Conservation (phyloP, 2,329 filamentous ascomycete genomes). For the Xylariaceae sp. region DNA sequence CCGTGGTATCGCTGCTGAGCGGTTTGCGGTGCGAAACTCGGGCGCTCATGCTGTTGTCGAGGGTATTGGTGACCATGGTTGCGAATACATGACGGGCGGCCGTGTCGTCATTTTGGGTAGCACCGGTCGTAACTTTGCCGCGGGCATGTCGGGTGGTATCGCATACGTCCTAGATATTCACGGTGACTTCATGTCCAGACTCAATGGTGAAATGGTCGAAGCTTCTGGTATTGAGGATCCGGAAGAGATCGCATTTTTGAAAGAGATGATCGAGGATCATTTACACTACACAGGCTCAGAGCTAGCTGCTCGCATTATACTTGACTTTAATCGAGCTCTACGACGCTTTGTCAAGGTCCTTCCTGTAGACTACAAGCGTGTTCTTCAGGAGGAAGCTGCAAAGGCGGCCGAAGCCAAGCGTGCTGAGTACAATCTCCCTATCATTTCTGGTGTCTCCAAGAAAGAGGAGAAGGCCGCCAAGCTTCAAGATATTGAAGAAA, state of each 20-base stretch:
- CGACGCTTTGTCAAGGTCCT: conserved; percentile 92
- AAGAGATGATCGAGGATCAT: conserved; percentile 92
- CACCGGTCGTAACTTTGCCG: conserved; percentile 95
- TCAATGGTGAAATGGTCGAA: conserved; percentile 98
- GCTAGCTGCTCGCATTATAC: conserved; percentile 86
- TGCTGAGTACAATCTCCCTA: conserved; percentile 80
- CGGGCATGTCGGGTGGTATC: conserved; percentile 98
- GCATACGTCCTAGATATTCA: conserved; percentile 92
- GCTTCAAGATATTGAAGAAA: conserved; percentile 88
- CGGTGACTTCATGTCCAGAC: conserved; percentile 88
- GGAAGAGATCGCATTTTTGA: conserved; percentile 86
- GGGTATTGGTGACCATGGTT: conserved; percentile 93
- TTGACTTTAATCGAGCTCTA: conserved; percentile 94
- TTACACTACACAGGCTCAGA: conserved; percentile 98
- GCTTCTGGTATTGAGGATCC: conserved; percentile 83
- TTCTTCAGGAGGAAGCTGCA: conserved; percentile 82
- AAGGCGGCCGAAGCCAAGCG: conserved; percentile 88
- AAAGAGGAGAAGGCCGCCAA: conserved; percentile 73
- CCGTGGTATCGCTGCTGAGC: conserved; percentile 94
- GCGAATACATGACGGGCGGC: conserved; percentile 99
- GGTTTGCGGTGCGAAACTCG: conserved; percentile 95
- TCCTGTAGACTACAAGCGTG: conserved; percentile 94
- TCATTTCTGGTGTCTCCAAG: conserved; percentile 73
- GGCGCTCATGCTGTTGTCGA: conserved; percentile 96
- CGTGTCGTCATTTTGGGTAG: conserved; percentile 85